Conservation (phyloP, 1,139 yeast genomes). For the Kurtzmaniella quercitrusa region DNA sequence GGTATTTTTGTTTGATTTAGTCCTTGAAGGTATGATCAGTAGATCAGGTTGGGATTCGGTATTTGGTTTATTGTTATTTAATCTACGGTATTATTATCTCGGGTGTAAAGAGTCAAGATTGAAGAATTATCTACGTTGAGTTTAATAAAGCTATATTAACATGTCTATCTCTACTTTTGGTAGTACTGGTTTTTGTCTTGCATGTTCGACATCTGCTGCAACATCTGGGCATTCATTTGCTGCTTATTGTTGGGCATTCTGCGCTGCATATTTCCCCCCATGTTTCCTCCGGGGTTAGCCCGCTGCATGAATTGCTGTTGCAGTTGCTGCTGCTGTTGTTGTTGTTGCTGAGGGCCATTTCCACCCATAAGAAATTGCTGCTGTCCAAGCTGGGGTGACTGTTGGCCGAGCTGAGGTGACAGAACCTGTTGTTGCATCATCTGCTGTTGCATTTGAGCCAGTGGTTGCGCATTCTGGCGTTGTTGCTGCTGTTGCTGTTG, state of each 20-base stretch:
- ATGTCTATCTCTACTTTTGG: slow-evolving; percentile 6
- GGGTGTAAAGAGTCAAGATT: no score
- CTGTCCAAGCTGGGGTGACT: slow-evolving; percentile 11
- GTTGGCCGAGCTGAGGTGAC: slow-evolving; percentile 8
- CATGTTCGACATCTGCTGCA: slow-evolving; percentile 13
- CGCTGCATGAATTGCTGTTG: slow-evolving; percentile 2
- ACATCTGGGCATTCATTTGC: slow-evolving; percentile 19
- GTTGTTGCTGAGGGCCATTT: slow-evolving; percentile 8
- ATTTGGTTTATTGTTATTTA: no score
- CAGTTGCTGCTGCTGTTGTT: slow-evolving; percentile 3
- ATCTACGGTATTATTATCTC: no score
- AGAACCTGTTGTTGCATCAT: slow-evolving; percentile 12
- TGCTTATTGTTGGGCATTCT: slow-evolving; percentile 13
- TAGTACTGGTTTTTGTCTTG: slow-evolving; percentile 3
- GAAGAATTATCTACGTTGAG: no score
- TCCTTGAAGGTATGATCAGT: neutral
- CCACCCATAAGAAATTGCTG: slow-evolving; percentile 14
- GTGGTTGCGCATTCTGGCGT: slow-evolving; percentile 6
- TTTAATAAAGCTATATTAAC: neutral
- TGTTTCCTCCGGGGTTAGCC: slow-evolving; percentile 1
- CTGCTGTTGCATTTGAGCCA: slow-evolving; percentile 13
- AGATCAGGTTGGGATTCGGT: neutral
- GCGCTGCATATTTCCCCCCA: slow-evolving; percentile 8
- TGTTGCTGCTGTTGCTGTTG: slow-evolving; percentile 14
- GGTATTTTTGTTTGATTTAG: neutral